These are phyloP conservation scores for Orbilia ellipsospora DNA, from an alignment of 2,329 filamentous ascomycete genomes.

Conservation along the genomic window DNA sequence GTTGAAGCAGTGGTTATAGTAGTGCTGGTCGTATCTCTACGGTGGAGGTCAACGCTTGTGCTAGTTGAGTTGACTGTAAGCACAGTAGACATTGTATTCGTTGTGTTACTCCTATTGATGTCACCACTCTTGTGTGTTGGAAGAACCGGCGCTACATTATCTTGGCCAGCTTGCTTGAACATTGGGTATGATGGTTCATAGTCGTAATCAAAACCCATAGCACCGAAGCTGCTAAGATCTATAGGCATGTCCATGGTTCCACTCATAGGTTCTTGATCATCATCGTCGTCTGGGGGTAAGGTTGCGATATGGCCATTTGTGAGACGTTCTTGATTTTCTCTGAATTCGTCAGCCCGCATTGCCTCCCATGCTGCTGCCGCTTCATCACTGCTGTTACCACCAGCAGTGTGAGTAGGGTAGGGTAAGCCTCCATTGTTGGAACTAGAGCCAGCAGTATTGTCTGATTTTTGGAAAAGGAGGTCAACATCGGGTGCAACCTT, in stretches of 20 bases:
- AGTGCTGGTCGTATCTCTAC: constrained; percentile 48
- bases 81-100: constrained; percentile 37
- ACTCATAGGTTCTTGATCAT: constrained; percentile 36
- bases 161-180: constrained; percentile 46
- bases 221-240: constrained; percentile 53
- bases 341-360: constrained; percentile 49
- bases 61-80: constrained; percentile 30
- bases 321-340: constrained; percentile 37
- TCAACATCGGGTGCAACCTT: constrained; percentile 49
- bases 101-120: constrained; percentile 41
- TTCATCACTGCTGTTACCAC: constrained; percentile 52
- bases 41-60: constrained; percentile 26
- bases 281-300: constrained; percentile 44
- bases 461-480: constrained; percentile 48
- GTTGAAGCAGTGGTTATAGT: constrained; percentile 26
- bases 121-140: constrained; percentile 45
- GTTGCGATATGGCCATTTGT: constrained; percentile 48
- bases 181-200: constrained; percentile 34
- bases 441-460: background rate
- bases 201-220: constrained; percentile 51
- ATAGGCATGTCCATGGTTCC: constrained; percentile 46
- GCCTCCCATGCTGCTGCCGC: constrained; percentile 50
- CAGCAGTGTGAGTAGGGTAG: constrained; percentile 29
- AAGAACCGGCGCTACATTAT: constrained; percentile 54
- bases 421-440: constrained; percentile 23